Percentiles rank a stretch among this genome's conserved stretches.
Conservation (phyloP, 352 stramenopile species). For the Pythium rishiriense region DNA sequence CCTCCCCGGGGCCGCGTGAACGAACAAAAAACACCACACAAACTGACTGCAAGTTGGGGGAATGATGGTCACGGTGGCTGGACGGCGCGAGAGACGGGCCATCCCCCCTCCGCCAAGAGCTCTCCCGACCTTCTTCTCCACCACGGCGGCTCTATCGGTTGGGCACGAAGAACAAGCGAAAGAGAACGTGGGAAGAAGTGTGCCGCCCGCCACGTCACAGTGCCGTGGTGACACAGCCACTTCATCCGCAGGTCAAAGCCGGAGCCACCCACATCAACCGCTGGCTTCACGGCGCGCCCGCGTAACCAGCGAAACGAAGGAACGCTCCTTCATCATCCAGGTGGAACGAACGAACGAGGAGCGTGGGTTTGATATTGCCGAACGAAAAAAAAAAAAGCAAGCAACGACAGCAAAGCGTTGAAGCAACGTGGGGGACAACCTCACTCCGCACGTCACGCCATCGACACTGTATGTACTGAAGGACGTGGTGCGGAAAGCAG, state of each 20-base stretch:
- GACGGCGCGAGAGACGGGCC: slow-evolving; percentile 7
- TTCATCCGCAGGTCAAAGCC: slow-evolving; percentile 1
- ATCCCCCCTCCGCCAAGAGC: neutral
- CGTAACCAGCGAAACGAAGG: slow-evolving; percentile 16
- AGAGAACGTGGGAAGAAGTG: slow-evolving; percentile 9
- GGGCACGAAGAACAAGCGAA: neutral
- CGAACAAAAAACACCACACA: slow-evolving; percentile 13
- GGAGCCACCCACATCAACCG: neutral
- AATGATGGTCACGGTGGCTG: slow-evolving; percentile 14
- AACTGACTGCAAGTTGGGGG: slow-evolving; percentile 25
- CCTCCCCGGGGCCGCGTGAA: neutral
- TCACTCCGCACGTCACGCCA: neutral
- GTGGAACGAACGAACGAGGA: neutral
- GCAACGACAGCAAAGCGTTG: neutral
- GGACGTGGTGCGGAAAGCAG: neutral
- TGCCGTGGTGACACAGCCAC: slow-evolving; percentile 9
- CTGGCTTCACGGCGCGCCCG: neutral
- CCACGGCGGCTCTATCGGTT: no score
- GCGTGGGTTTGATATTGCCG: neutral
- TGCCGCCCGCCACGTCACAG: slow-evolving; percentile 13
- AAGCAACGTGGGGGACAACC: neutral
- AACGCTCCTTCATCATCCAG: neutral
- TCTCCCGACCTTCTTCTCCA: neutral
- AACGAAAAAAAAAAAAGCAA: no score
- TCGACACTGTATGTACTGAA: neutral